Percentiles rank a stretch among this genome's conserved stretches.
Evolutionary conservation across 2,329 filamentous ascomycete genomes (phyloP).

Genomic region (Dactylonectria macrodidyma): DNA sequence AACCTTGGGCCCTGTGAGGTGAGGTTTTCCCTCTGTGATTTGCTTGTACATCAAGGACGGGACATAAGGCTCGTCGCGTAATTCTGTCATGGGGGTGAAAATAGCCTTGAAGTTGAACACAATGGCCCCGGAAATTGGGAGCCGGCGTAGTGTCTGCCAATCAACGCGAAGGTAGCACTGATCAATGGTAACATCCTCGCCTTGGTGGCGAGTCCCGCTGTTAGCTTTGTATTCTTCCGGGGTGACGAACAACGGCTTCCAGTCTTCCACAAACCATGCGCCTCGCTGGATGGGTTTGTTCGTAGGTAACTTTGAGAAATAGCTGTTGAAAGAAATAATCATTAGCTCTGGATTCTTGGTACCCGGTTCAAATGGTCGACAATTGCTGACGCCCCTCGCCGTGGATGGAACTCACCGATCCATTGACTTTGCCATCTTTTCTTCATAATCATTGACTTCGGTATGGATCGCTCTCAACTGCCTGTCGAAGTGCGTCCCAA

Average conservation of each 20-base stretch:
- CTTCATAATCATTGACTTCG: conserved; percentile 83
- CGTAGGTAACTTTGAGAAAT: conserved; percentile 81
- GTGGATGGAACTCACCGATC: conserved; percentile 69
- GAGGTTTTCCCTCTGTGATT: conserved; percentile 6
- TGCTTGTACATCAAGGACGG: conserved; percentile 75
- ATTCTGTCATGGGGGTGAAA: conserved; percentile 80
- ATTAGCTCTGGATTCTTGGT: not conserved
- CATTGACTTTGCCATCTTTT: conserved; percentile 90
- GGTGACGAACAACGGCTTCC: conserved; percentile 81
- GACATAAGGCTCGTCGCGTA: conserved; percentile 79
- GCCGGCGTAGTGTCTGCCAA: conserved; percentile 86
- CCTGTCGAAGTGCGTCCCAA: conserved; percentile 79
- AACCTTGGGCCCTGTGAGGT: conserved; percentile 3
- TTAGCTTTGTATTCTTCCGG: conserved; percentile 76
- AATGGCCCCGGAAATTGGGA: conserved; percentile 80
- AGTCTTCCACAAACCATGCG: conserved; percentile 85
- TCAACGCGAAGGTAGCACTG: conserved; percentile 82
- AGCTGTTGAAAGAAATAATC: conserved; percentile 61
- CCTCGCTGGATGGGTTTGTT: conserved; percentile 84
- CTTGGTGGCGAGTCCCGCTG: conserved; percentile 65
- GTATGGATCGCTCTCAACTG: conserved; percentile 79
- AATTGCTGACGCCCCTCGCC: not conserved
- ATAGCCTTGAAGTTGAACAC: conserved; percentile 91
- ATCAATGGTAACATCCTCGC: conserved; percentile 66
- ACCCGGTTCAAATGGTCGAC: too few species aligned